Evolutionary conservation across 169 alveolate genomes (phyloP).

Genomic region (Cryptosporidium bovis): DNA sequence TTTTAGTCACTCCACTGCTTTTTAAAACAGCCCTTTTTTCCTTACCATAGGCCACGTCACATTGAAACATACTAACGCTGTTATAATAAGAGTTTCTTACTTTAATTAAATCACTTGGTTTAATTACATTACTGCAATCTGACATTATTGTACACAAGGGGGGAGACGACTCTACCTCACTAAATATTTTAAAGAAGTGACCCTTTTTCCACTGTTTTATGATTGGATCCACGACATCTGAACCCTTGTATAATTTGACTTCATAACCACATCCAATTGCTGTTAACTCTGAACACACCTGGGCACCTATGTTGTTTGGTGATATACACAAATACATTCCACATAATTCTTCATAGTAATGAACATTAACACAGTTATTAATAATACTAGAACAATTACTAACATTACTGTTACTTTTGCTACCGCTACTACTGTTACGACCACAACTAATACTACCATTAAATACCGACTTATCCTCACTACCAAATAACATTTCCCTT

Average conservation of each 20-base stretch:
- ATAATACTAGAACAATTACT: no score
- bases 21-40: neutral
- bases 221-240: conserved; percentile 69
- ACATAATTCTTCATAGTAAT: conserved; percentile 16
- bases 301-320: conserved; percentile 61
- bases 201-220: conserved; percentile 73
- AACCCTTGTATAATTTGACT: conserved; percentile 34
- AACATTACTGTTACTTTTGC: no score
- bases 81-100: conserved; percentile 28
- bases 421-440: no score
- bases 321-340: conserved; percentile 31
- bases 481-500: neutral
- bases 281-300: conserved; percentile 39
- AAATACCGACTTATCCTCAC: no score
- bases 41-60: neutral
- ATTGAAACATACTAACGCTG: neutral
- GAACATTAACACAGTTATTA: neutral
- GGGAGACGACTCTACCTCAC: conserved; percentile 5
- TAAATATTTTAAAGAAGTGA: conserved; percentile 43
- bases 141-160: conserved; percentile 70
- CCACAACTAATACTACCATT: no score
- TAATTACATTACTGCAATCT: conserved; percentile 61
- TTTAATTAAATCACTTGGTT: conserved; percentile 37
- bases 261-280: conserved; percentile 71
- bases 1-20: neutral